Evolutionary conservation across 768 basidiomycete genomes (phyloP).

Genomic region (Podaxis sp.): DNA sequence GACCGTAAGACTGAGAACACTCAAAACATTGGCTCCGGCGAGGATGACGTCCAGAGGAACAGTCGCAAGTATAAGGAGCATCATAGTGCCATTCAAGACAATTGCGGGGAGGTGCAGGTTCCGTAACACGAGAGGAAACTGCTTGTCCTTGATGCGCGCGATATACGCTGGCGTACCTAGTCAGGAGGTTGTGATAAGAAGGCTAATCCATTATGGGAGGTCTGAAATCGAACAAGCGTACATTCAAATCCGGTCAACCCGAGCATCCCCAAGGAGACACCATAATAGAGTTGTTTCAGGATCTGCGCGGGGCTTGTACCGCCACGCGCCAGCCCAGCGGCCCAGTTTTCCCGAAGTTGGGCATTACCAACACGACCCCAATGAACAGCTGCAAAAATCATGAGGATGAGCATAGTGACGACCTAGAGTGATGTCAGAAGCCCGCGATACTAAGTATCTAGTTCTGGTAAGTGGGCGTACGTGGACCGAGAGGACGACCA

Average conservation of each 20-base stretch:
- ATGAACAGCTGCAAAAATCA: constrained; percentile 45
- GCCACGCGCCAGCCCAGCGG: constrained; percentile 28
- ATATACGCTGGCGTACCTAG: constrained; percentile 65
- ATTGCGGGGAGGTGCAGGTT: constrained; percentile 65
- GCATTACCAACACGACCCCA: constrained; percentile 52
- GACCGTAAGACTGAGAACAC: constrained; percentile 59
- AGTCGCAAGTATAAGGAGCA: constrained; percentile 59
- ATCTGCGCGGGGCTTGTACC: constrained; percentile 30
- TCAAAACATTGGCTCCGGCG: constrained; percentile 59
- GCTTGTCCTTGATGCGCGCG: constrained; percentile 54
- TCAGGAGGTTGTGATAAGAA: not conserved
- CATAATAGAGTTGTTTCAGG: constrained; percentile 55
- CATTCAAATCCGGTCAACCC: constrained; percentile 75
- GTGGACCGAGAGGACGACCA: constrained; percentile 58
- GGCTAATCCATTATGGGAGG: not conserved
- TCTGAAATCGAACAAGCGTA: constrained; percentile 24
- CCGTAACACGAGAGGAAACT: constrained; percentile 59
- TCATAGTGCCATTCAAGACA: constrained; percentile 52
- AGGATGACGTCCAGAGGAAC: constrained; percentile 52
- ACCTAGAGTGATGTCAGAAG: constrained; percentile 34
- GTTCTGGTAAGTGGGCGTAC: constrained; percentile 33
- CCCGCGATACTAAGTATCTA: not conserved
- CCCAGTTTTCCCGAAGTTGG: constrained; percentile 59
- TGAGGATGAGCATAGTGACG: constrained; percentile 54
- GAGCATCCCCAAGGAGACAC: constrained; percentile 69